phyloP scores from a whole-genome alignment of 2,329 filamentous ascomycete species.

The Alternaria triticimaculans region DNA sequence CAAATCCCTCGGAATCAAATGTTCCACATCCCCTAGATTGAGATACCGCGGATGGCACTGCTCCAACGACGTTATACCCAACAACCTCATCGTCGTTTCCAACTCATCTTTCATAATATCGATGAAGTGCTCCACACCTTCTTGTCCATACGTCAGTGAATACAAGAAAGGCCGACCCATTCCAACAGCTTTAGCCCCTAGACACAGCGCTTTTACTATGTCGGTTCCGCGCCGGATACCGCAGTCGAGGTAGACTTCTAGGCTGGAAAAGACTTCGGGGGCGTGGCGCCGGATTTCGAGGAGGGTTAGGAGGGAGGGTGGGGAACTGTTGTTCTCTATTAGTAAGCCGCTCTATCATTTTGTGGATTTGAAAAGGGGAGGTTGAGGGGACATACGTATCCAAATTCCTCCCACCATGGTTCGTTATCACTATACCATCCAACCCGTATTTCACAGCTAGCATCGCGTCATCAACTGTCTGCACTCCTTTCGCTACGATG shows the following conservation, averaged over 20 bases:
- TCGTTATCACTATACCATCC: not conserved
- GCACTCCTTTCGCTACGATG: slow-evolving; percentile 23
- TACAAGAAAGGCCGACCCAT: slow-evolving; percentile 68
- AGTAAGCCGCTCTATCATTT: not conserved
- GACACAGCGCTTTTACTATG: slow-evolving; percentile 53
- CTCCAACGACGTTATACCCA: slow-evolving; percentile 65
- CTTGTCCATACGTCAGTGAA: slow-evolving; percentile 65
- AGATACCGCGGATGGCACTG: slow-evolving; percentile 65
- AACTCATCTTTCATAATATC: slow-evolving; percentile 29
- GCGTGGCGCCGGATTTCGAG: slow-evolving; percentile 68
- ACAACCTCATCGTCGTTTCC: slow-evolving; percentile 62
- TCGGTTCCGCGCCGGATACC: slow-evolving; percentile 71
- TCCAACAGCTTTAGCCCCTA: slow-evolving; percentile 66
- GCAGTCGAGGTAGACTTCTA: slow-evolving; percentile 70
- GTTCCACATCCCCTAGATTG: slow-evolving; percentile 50
- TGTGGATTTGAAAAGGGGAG: not conserved
- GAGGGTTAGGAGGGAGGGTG: slow-evolving; percentile 60
- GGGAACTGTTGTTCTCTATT: not conserved
- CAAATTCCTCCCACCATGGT: not conserved
- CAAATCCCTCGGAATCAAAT: slow-evolving; percentile 13
- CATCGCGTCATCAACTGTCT: not conserved
- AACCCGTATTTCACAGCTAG: slow-evolving; percentile 13
- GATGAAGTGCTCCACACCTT: slow-evolving; percentile 52
- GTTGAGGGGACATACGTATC: not conserved
- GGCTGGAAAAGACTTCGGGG: slow-evolving; percentile 64